Evolutionary conservation across 2,329 filamentous ascomycete species (phyloP), one percentile per base, ranked within the genome.

Genomic region (Ophiostoma quercus): DNA sequence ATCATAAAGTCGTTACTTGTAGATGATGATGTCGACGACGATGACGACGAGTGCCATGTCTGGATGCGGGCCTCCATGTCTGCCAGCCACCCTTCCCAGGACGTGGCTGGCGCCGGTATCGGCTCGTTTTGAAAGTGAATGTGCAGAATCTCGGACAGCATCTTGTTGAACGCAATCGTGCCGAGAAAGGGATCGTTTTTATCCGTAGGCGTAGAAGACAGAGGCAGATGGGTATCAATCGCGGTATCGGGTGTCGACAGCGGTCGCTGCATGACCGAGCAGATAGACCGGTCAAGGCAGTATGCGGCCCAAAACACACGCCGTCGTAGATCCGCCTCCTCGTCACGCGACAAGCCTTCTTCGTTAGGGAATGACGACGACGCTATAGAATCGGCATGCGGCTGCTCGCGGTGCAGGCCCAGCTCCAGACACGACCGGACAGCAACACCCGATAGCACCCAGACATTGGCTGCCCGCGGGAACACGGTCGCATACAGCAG

Each of bases 391-490:
- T 66, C n/a, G 9, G 65, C 57, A 62, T 62, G 57, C 5, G 63
- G 41, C 39, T 63, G 67, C 8, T 69, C 67, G 7, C 72, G 51
- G 54, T 73, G 72, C 22, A 73, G 69, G 0, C 72, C 72, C 22
- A 73, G 47, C 63, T 73, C 72, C 12, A 73, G 70, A 51, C 72
- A 73, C 3, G 72, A 71, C 3, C 72, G 68, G 70, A 73, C 72
- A 51, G 71, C 71, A 1, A 70, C 72, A 12, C 72, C 72, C 16
- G 72, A 73, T 5, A 73, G 72, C 0, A 73, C 70, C 72, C 72
- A 73, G 14, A 73, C 72, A 22, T 73, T 73, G 60, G 71, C 72
- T 2, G 72, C 69, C 2, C 72, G 70, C 3, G 72, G 72, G 14
- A 69, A 68, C 12, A 73, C 71, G 4, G 72, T 73, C 1, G 72